phyloP scores from a whole-genome alignment of 2,329 filamentous ascomycete species.

The Huntiella omanensis region DNA sequence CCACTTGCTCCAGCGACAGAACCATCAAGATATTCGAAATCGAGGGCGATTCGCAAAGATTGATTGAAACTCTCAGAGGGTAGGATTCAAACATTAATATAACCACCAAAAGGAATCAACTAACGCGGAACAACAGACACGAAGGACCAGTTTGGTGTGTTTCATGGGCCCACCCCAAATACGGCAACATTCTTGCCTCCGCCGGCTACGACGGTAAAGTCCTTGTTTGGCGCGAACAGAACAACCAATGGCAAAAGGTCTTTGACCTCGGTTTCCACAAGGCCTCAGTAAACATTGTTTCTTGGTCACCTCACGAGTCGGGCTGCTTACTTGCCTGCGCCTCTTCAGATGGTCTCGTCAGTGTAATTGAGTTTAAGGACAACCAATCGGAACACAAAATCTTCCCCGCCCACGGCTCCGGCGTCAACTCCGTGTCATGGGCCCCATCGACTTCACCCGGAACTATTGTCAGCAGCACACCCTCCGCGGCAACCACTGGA shows the following conservation, averaged over 20 bases:
- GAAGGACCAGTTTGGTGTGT: conserved; percentile 97
- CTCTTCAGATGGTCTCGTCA: conserved; percentile 82
- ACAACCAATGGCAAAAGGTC: conserved; percentile 59
- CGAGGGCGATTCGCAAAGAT: conserved; percentile 73
- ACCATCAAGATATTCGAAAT: conserved; percentile 99
- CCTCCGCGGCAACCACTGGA: conserved; percentile 37
- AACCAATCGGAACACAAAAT: conserved; percentile 79
- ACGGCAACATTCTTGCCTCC: conserved; percentile 91
- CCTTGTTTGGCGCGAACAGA: conserved; percentile 91
- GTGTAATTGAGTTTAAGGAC: conserved; percentile 91
- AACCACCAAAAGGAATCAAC: too few relatives aligned
- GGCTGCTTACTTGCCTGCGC: conserved; percentile 91
- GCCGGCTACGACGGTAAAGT: conserved; percentile 96
- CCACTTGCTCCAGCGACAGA: conserved; percentile 93
- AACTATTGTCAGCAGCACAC: conserved; percentile 58
- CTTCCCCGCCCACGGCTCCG: conserved; percentile 81
- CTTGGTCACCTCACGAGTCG: conserved; percentile 93
- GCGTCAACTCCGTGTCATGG: conserved; percentile 93
- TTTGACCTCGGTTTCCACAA: conserved; percentile 90
- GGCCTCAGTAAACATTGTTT: conserved; percentile 87
- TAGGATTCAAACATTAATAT: conserved; percentile 23
- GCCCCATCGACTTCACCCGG: conserved; percentile 71
- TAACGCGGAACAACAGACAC: conserved; percentile 38
- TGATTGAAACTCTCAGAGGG: conserved; percentile 90
- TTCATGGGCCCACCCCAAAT: conserved; percentile 95